Evolutionary conservation across 768 basidiomycete genomes (phyloP).

Genomic region (Gloeopeniophorella convolvens): DNA sequence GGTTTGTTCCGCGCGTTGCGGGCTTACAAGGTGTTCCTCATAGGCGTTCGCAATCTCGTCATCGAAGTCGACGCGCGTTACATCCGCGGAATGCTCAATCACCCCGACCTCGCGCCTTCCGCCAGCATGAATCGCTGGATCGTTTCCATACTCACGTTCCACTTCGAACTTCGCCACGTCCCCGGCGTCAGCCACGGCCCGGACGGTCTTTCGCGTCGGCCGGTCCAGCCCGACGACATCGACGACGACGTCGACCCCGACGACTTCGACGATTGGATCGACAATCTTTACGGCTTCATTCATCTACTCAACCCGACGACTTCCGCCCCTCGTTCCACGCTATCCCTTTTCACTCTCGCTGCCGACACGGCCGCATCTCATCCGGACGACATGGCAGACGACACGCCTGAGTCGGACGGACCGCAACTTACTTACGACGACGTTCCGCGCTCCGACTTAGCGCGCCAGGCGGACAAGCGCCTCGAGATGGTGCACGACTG

Average conservation of each 20-base stretch:
- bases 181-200: slow-evolving; percentile 25
- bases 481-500: no score
- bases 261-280: not conserved
- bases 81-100: slow-evolving; percentile 35
- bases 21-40: slow-evolving; percentile 21
- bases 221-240: not conserved
- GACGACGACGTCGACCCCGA: not conserved
- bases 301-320: no score
- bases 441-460: no score
- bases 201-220: slow-evolving; percentile 27
- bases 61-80: slow-evolving; percentile 35
- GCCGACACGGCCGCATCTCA: no score
- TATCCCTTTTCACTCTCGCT: no score
- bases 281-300: not conserved
- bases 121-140: slow-evolving; percentile 38
- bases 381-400: no score
- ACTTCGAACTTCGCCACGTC: slow-evolving; percentile 33
- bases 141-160: slow-evolving; percentile 32
- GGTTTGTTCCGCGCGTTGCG: slow-evolving; percentile 20
- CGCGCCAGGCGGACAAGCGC: no score
- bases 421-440: no score
- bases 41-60: slow-evolving; percentile 23
- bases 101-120: slow-evolving; percentile 33
- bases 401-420: no score
- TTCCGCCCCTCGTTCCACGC: no score